Base-by-base conservation (phyloP, 106 monocot species). In the Dioscorea alata region DNA sequence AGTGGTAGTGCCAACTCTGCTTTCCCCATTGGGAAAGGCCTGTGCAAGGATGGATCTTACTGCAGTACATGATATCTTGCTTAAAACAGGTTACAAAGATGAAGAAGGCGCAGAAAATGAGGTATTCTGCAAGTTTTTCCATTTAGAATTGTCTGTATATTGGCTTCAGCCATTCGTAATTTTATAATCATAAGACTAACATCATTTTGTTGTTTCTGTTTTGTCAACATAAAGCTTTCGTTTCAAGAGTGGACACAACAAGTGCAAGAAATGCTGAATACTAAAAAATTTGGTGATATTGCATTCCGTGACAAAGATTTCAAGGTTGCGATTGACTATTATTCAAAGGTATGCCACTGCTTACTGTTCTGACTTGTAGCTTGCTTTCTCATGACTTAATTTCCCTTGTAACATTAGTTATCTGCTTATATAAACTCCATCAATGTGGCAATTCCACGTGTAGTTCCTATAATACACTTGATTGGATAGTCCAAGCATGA, bases 101-200 rank as follows among this genome's bases (percentile, higher is more conserved):
- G 96, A 97, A 78, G 96, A 97, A 83, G 96, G 96, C 71, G 92
- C 89, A 59, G 96, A 97, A 72, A 97, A 97, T 71, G 96, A 97
- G 96, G 96, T 97, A 77, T 32, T 48, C 12, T 42, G 0, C 42
- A 6, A 42, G 6, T 42, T 42, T 42, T 42, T 1, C 42, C 1
- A 42, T 42, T 42, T 42, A 42, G 42, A 42, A 8, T 42, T 42
- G 42, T 42, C 6, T 42, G 9, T 42, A 8, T 42, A 3, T 42
- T 42, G 42, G 42, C 42, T 42, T 42, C 42, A 42, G 6, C 42
- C 42, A 6, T 6, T 42, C 10, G 1, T 42, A 42, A 10, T 42
- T 42, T 42, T 42, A 10, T 42, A 5, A 42, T 42, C 10, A 42
- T 42, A 42, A 10, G 0, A 42, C 10, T 42, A 42, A 42, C 6